A percentile compares a stretch with the other conserved stretches of the same genome.
These are phyloP conservation scores for Akanthomyces muscarius DNA, from an alignment of 2,329 filamentous ascomycete genomes.

Conservation along the genomic window DNA sequence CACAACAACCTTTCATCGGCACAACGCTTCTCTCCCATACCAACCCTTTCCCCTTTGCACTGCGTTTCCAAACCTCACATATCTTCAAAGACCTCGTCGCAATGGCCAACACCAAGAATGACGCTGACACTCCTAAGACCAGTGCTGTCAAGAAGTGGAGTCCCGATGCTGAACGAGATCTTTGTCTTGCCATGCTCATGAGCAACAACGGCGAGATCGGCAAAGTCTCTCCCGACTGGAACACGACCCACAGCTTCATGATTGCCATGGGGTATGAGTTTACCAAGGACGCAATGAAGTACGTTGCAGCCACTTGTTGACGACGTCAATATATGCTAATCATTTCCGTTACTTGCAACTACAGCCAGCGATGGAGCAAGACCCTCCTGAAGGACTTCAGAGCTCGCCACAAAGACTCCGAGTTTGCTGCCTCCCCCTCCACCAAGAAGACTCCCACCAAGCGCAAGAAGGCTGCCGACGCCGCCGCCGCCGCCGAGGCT, in stretches of 20 bases:
- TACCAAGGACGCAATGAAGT: slow-evolving; percentile 38
- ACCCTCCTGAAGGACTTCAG: slow-evolving; percentile 35
- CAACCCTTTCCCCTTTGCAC: neutral
- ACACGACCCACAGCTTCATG: slow-evolving; percentile 31
- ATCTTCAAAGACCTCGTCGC: neutral
- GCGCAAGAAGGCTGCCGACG: slow-evolving; percentile 13
- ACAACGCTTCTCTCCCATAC: neutral
- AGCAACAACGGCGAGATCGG: slow-evolving; percentile 24
- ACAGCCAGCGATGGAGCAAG: slow-evolving; percentile 39
- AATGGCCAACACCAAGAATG: slow-evolving; percentile 9
- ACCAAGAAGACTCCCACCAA: slow-evolving; percentile 13
- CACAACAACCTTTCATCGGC: neutral
- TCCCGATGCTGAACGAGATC: slow-evolving; percentile 33
- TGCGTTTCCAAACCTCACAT: neutral
- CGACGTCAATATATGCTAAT: neutral
- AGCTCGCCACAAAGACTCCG: slow-evolving; percentile 21
- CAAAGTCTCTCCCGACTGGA: slow-evolving; percentile 32
- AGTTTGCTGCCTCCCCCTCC: neutral
- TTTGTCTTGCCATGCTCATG: slow-evolving; percentile 35
- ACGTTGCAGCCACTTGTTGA: slow-evolving; percentile 19
- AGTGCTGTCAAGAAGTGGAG: slow-evolving; percentile 34
- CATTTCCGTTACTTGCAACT: neutral
- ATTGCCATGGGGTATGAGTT: slow-evolving; percentile 31
- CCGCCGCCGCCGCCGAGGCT: slow-evolving; percentile 3
- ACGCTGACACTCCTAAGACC: slow-evolving; percentile 16